Conservation (phyloP, 2,329 filamentous ascomycete genomes). For the Coniochaeta prunicola region DNA sequence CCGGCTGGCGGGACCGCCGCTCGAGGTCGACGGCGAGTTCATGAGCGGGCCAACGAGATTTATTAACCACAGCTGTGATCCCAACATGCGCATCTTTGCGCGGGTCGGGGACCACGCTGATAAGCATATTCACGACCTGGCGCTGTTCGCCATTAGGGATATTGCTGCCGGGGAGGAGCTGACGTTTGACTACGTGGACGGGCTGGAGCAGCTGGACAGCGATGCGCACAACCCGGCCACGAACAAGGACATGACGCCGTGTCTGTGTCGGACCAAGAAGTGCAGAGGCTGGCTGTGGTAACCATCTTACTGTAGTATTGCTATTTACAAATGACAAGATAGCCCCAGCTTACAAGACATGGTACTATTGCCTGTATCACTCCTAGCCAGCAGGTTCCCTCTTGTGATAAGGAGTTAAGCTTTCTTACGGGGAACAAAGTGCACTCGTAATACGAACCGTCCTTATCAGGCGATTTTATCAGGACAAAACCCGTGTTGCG, state of each 20-base stretch:
- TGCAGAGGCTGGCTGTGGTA: constrained; percentile 65
- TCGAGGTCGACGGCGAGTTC: constrained; percentile 66
- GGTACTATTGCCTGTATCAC: no score
- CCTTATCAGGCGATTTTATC: not conserved
- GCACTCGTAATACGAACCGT: not conserved
- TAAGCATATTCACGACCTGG: constrained; percentile 67
- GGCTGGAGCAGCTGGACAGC: constrained; percentile 41
- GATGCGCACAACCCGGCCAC: constrained; percentile 42
- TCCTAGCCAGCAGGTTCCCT: no score
- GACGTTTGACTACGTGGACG: constrained; percentile 74
- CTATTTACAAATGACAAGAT: no score
- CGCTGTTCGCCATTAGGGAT: constrained; percentile 63
- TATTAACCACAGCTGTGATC: constrained; percentile 76
- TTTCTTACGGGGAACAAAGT: no score
- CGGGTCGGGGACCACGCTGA: constrained; percentile 72
- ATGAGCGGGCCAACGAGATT: constrained; percentile 73
- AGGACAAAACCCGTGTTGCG: not conserved
- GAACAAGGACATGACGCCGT: constrained; percentile 47
- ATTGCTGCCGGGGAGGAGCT: constrained; percentile 62
- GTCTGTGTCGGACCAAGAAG: constrained; percentile 55
- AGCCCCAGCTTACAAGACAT: no score
- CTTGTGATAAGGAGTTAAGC: no score
- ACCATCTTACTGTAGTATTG: not conserved
- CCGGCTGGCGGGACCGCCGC: constrained; percentile 45
- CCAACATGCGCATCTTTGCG: constrained; percentile 73